Evolutionary conservation across 139 green algal genomes (phyloP), one percentile per base, ranked within the genome.

Genomic region (Tetraselmis chui): DNA sequence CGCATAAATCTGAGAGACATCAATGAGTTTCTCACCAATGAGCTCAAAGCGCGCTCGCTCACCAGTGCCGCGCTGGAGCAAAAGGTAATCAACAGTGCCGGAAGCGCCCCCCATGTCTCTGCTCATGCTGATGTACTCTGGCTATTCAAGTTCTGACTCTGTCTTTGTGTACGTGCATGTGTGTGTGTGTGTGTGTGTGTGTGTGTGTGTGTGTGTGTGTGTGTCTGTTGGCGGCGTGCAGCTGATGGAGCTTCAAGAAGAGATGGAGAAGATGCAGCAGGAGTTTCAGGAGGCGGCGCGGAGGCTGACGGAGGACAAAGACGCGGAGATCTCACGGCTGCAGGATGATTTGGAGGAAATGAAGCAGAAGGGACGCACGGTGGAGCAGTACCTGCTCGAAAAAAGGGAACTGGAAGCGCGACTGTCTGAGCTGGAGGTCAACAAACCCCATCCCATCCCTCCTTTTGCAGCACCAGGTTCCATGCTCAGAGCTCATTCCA

Each of bases 1-100:
- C 91, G 90, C 79, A 80, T 87, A 2, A 93, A 94, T 78, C 85
- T 96, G n/a, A 79, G 84, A 25, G 91, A 95, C 82, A 95, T 96
- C 84, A 94, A 93, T 77, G 89, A 94, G 78, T 95, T 94, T 80
- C 88, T 96, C 2, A 92, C 87, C 0, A 92, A 89, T 59, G 89
- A 94, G 81, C 82, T 96, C 29, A 92, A 92, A 23, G 88, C 81
- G 0, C 81, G 86, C 31, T 86, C 84, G 1, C 79, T 89, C 0
- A 89, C 86, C 29, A 86, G 78, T 25, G 86, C 76, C 0, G 85
- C 83, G 0, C 81, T 93, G 32, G 88, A 93, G 81, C 45, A 83
- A n/a, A 87, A 89, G 59, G 80, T 91, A 29, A 74, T 59, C n/a
- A n/a, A n/a, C 23, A 23, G 23, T 23, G 23, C 23, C 23, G 59